Conservation (phyloP, 306 rosid species). For the Senna siamea region DNA sequence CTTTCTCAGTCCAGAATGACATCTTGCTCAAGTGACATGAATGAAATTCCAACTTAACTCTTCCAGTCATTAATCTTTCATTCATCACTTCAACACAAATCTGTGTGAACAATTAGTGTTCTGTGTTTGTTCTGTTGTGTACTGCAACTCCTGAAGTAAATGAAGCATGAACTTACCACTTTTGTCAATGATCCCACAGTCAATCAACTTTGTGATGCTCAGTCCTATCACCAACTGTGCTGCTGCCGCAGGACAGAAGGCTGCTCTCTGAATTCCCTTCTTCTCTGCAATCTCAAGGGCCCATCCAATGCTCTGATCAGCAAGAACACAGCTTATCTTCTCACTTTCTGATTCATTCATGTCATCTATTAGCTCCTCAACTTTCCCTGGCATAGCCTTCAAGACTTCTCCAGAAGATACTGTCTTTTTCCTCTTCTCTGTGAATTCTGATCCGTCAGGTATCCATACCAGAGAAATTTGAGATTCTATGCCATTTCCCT, state of each 20-base stretch:
- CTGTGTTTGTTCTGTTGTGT: neutral
- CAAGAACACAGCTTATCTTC: conserved; percentile 55
- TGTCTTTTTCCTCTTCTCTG: conserved; percentile 51
- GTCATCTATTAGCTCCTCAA: conserved; percentile 54
- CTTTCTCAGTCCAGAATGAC: no score
- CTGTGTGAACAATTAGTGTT: conserved; percentile 5
- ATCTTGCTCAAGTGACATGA: no score
- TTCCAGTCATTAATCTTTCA: neutral
- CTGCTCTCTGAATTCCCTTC: conserved; percentile 52
- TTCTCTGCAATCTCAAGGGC: conserved; percentile 56
- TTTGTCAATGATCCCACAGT: conserved; percentile 46
- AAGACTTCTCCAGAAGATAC: conserved; percentile 50
- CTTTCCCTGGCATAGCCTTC: conserved; percentile 52
- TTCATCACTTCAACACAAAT: neutral
- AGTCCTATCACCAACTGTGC: conserved; percentile 51
- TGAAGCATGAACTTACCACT: conserved; percentile 49
- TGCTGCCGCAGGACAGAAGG: conserved; percentile 62
- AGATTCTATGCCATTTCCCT: conserved; percentile 20
- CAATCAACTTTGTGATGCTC: conserved; percentile 57
- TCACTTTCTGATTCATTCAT: conserved; percentile 44
- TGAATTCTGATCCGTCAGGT: conserved; percentile 53
- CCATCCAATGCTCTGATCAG: conserved; percentile 73
- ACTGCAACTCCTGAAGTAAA: neutral
- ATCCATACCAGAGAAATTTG: conserved; percentile 43
- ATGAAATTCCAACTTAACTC: no score